Evolutionary conservation across 192 early-diverging fungal species (phyloP).

Genomic region (Linnemannia elongata): DNA sequence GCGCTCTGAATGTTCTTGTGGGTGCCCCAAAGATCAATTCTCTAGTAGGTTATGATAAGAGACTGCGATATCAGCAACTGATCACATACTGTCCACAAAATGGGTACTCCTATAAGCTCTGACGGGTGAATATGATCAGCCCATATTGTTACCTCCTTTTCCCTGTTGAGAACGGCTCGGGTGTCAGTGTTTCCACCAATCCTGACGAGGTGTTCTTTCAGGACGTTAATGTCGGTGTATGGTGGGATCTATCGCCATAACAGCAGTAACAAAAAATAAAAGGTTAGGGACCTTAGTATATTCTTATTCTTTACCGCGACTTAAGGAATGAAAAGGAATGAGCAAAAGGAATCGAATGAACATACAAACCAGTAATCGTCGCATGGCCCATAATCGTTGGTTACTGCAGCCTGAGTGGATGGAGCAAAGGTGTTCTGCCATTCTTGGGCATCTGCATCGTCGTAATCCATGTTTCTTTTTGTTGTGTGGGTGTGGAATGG

Average conservation of each 20-base stretch:
- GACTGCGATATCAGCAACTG: background rate
- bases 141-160: slow-evolving; percentile 21
- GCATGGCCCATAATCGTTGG: background rate
- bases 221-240: background rate
- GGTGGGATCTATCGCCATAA: slow-evolving; percentile 23
- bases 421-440: slow-evolving; percentile 17
- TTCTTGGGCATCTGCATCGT: slow-evolving; percentile 34
- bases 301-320: background rate
- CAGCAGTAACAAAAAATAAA: background rate
- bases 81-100: background rate
- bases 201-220: slow-evolving; percentile 1
- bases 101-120: background rate
- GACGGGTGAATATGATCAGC: background rate
- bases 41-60: background rate
- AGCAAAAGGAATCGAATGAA: background rate
- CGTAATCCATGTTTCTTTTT: slow-evolving; percentile 25
- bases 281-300: background rate
- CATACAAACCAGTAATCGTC: slow-evolving; percentile 51
- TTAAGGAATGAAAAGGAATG: background rate
- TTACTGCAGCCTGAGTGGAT: background rate
- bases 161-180: slow-evolving; percentile 8
- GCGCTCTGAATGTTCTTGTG: slow-evolving; percentile 22
- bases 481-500: background rate
- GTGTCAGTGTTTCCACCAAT: slow-evolving; percentile 10
- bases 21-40: slow-evolving; percentile 40